Base-by-base conservation (phyloP, 2,329 filamentous ascomycete genomes). In the Stemphylium beticola region DNA sequence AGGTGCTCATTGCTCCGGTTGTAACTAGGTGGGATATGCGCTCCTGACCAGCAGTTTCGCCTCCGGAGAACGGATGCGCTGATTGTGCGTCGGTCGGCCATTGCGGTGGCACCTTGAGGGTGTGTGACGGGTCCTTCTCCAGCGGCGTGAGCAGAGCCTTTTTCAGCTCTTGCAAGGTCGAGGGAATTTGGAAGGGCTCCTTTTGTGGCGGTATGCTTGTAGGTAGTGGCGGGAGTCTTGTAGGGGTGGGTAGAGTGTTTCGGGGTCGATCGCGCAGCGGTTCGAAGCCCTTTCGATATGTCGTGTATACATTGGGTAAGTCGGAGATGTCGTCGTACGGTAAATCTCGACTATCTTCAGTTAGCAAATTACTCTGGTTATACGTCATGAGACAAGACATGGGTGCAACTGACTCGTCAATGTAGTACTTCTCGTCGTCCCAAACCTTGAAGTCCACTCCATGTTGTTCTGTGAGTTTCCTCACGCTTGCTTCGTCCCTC, bases 401-500 rank as follows among this genome's bases (percentile, higher is more conserved):
- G 11, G 17, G 40, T 45, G 24, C 18, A 56, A 55, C 88, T 75
- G 78, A 93, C 90, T 93, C 89, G 65, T 93, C 87, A 45, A 93
- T 81, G 55, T 87, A 87, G 63, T 90, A 93, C 70, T 93, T 93
- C 73, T 92, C 90, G 64, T 93, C 90, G 0, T 75, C 73, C 85
- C 87, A 92, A 1, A 86, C 54, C 68, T 84, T 83, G 70, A 91
- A 90, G 1, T 85, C 80, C 4, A 86, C 78, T 0, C 78, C 79
- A 3, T 81, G 74, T 11, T 80, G 71, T 18, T 81, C 74, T 50
- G 88, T 87, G 0, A 85, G 68, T 0, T 76, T 69, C 24, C 80
- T 78, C 1, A 91, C 78, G 0, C 77, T 77, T 18, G 78, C 73
- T 63, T 92, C 86, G 49, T 93, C 89, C 4, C 76, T 73, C 53